Evolutionary conservation across 257 asterid species (phyloP).

Genomic region (Sherardia arvensis): DNA sequence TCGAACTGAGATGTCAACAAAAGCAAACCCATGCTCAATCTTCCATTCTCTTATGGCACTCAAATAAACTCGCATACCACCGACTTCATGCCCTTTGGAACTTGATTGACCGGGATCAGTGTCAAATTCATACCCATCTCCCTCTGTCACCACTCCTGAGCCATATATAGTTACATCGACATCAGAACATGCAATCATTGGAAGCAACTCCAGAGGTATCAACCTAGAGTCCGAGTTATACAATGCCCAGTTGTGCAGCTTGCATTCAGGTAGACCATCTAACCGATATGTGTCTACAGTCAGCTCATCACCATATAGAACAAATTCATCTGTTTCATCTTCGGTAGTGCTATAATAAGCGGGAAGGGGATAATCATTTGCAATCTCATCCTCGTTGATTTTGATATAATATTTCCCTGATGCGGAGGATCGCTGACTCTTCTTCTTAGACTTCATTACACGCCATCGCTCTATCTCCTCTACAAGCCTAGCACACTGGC

Average conservation of each 20-base stretch:
- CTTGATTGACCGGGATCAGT: slow-evolving; percentile 44
- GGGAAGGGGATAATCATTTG: slow-evolving; percentile 89
- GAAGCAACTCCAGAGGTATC: slow-evolving; percentile 86
- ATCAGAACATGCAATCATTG: slow-evolving; percentile 82
- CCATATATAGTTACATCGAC: slow-evolving; percentile 86
- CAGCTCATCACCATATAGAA: slow-evolving; percentile 57
- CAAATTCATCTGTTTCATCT: slow-evolving; percentile 80
- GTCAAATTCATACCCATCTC: slow-evolving; percentile 77
- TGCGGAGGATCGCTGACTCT: slow-evolving; percentile 29
- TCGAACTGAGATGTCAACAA: slow-evolving; percentile 70
- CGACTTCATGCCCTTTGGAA: slow-evolving; percentile 41
- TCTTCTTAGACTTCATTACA: slow-evolving; percentile 65
- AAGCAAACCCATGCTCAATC: slow-evolving; percentile 79
- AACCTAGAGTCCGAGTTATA: slow-evolving; percentile 89
- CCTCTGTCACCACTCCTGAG: slow-evolving; percentile 74
- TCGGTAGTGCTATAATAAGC: slow-evolving; percentile 65
- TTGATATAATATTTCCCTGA: slow-evolving; percentile 67
- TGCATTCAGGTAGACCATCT: slow-evolving; percentile 68
- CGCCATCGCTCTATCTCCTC: slow-evolving; percentile 83
- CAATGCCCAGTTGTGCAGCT: slow-evolving; percentile 89
- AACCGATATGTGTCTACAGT: slow-evolving; percentile 40
- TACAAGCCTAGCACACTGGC: slow-evolving; percentile 61
- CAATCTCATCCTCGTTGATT: slow-evolving; percentile 96
- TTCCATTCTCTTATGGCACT: slow-evolving; percentile 94
- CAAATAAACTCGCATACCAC: slow-evolving; percentile 72